Conservation (phyloP, 352 stramenopile genomes). For the Phytophthora podocarpi region DNA sequence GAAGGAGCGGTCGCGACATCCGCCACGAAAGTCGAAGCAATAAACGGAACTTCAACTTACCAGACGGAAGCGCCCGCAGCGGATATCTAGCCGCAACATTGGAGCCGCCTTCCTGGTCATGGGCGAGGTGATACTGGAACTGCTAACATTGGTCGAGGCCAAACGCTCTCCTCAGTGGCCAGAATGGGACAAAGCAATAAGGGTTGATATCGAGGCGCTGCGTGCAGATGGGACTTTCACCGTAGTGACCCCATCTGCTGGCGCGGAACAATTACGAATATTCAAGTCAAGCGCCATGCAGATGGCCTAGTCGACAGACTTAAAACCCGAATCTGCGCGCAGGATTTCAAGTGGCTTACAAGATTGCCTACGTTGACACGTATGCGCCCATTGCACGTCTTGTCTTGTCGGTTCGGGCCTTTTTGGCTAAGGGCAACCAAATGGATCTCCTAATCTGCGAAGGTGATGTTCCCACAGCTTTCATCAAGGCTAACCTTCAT, state of each 20-base stretch:
- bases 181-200: conserved; percentile 2
- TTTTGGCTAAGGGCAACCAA: conserved; percentile 3
- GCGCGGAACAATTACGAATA: no score
- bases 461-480: conserved; percentile 1
- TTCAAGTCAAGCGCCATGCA: conserved; percentile 17
- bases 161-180: not conserved
- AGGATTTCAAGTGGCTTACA: no score
- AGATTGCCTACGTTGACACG: conserved; percentile 6
- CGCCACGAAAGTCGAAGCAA: no score
- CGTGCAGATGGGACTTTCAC: not conserved
- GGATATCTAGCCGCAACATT: no score
- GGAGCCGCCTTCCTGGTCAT: no score
- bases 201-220: not conserved
- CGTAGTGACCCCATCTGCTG: not conserved
- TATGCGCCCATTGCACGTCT: conserved; percentile 3
- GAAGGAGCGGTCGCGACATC: no score
- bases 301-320: conserved; percentile 1
- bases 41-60: no score
- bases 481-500: not conserved
- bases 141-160: not conserved
- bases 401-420: conserved; percentile 3
- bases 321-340: not conserved
- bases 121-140: no score
- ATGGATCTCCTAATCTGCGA: not conserved
- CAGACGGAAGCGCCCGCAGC: no score